These are phyloP conservation scores for Trichoderma breve DNA, from an alignment of 2,329 filamentous ascomycete species.

Conservation along the genomic window DNA sequence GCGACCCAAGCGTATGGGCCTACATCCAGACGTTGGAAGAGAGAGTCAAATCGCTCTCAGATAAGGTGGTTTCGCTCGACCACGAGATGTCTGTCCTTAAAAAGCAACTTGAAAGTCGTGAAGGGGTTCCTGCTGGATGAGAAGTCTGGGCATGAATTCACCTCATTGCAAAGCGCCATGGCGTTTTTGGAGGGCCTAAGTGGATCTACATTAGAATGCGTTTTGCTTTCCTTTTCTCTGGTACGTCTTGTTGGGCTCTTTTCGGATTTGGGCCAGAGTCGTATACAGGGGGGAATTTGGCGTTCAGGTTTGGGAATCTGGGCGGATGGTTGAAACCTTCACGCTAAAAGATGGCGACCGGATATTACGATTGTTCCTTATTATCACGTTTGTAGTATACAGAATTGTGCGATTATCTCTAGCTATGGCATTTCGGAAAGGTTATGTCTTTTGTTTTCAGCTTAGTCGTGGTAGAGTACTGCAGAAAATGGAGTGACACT, in stretches of 20 bases:
- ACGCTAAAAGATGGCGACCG: constrained; percentile 33
- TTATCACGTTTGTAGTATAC: constrained; percentile 29
- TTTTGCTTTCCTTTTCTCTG: constrained; percentile 5
- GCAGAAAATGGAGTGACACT: background rate
- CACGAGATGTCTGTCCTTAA: constrained; percentile 36
- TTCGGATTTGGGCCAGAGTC: constrained; percentile 2
- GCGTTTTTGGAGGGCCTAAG: background rate
- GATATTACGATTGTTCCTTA: constrained; percentile 25
- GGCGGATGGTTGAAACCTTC: constrained; percentile 33
- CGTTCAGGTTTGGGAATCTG: constrained; percentile 31
- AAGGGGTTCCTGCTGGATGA: constrained; percentile 26
- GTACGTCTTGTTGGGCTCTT: background rate
- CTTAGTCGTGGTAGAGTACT: background rate
- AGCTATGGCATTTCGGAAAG: constrained; percentile 23
- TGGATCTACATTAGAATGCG: constrained; percentile 14
- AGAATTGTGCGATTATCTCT: constrained; percentile 26
- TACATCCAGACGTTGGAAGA: constrained; percentile 72
- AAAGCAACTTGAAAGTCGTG: constrained; percentile 35
- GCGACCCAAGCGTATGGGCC: constrained; percentile 64
- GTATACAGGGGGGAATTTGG: constrained; percentile 20
- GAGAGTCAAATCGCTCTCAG: constrained; percentile 38
- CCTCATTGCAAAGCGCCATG: background rate
- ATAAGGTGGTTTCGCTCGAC: constrained; percentile 36
- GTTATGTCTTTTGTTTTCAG: background rate
- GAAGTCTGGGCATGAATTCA: background rate